These are phyloP conservation scores for Meredithiella fracta DNA, from an alignment of 2,329 filamentous ascomycete genomes.

Conservation along the genomic window DNA sequence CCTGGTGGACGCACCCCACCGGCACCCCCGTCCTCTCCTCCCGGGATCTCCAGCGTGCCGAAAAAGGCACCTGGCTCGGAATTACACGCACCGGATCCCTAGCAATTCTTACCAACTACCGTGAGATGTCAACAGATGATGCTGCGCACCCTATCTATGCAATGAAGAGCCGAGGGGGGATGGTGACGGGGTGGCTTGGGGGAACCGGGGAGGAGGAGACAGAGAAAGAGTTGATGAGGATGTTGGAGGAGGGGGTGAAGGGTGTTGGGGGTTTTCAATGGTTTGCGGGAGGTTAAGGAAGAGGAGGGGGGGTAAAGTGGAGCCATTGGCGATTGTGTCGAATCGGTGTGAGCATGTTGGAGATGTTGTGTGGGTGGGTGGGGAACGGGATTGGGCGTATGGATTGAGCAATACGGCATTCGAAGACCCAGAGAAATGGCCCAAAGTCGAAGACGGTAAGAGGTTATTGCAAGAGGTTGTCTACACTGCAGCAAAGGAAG, in stretches of 20 bases:
- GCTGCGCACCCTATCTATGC: slow-evolving; percentile 36
- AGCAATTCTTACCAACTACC: slow-evolving; percentile 51
- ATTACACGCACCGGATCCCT: slow-evolving; percentile 42
- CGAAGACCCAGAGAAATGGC: slow-evolving; percentile 37
- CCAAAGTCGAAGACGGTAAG: slow-evolving; percentile 41
- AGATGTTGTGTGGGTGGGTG: slow-evolving; percentile 41
- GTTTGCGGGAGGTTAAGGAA: slow-evolving; percentile 42
- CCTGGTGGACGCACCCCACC: slow-evolving; percentile 41
- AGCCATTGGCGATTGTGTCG: slow-evolving; percentile 43
- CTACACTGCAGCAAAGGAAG: slow-evolving; percentile 23
- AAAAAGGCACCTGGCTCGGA: slow-evolving; percentile 51
- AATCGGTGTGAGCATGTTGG: slow-evolving; percentile 38
- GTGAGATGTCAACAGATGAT: slow-evolving; percentile 36
- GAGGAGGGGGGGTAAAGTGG: slow-evolving; percentile 17
- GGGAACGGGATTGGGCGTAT: slow-evolving; percentile 34
- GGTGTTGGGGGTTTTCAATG: slow-evolving; percentile 52
- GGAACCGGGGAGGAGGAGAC: slow-evolving; percentile 31
- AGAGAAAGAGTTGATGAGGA: slow-evolving; percentile 32
- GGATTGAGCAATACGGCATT: slow-evolving; percentile 48
- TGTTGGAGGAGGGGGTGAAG: slow-evolving; percentile 38
- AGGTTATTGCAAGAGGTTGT: slow-evolving; percentile 29
- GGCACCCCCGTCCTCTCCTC: slow-evolving; percentile 38
- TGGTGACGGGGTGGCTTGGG: slow-evolving; percentile 47
- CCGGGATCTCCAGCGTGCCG: slow-evolving; percentile 43
- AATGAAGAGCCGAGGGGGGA: slow-evolving; percentile 41